Evolutionary conservation across 2,329 filamentous ascomycete species (phyloP), one percentile per base, ranked within the genome.

Genomic region (Elsinoe perseae): DNA sequence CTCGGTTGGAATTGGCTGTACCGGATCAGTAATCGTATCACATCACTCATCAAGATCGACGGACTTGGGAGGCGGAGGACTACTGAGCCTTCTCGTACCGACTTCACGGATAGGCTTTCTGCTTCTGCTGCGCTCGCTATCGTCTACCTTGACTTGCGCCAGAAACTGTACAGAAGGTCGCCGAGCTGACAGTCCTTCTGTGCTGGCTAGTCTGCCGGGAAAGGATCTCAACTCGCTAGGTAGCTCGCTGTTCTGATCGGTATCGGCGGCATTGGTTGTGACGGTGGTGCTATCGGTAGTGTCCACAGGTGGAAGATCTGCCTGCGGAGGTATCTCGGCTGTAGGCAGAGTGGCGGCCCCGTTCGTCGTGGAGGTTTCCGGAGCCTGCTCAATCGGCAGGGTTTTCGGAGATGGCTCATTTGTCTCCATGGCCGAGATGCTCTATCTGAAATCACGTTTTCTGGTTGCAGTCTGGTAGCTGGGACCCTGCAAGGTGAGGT

Each of bases 1-100:
- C 83, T 83, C 42, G 79, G 76, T 57, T 83, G 77, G 68, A 86
- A 88, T 56, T 81, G 80, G 56, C 81, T 82, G 60, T 23, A 3
- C 16, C 18, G 4, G 28, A 16, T 58, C 43, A 34, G 3, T 23
- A 23, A 18, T 14, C 12, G n/a, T 21, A 23, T 36, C 18, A 23
- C 21, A n/a, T 38, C 16, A 6, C 2, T 32, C 23, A 4, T n/a
- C 16, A 30, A 16, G 42, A 7, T 27, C 21, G n/a, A 55, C 60
- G 58, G 54, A 62, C 60, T 54, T 56, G 23, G 60, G 60, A 25
- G 60, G 60, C 18, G 60, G 60, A 54, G 60, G 60, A 54, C 59
- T 61, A 44, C 60, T 62, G 16, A 62, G 42, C 40, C 60, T 52
- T 34, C 60, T 58, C 21, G 21, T 44, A 46, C 25, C 36, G 16